These are phyloP conservation scores for Boletus tylopilopsis DNA, from an alignment of 768 basidiomycete genomes.

Conservation along the genomic window DNA sequence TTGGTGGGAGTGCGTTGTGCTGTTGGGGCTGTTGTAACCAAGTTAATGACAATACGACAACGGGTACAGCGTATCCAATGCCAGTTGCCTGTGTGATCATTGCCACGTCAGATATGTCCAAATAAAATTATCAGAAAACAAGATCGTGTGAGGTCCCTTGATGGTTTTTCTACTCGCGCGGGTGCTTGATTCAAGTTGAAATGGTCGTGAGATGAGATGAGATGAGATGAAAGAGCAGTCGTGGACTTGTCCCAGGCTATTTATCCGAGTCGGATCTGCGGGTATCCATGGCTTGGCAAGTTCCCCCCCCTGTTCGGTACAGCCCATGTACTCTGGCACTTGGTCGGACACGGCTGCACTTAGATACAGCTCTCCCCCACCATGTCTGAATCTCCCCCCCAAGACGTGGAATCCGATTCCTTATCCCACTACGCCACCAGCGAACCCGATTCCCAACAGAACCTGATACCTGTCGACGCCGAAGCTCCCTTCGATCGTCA, in stretches of 20 bases:
- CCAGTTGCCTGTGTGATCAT: neutral
- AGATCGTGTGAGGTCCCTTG: too few species aligned
- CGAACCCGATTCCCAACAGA: constrained; percentile 2
- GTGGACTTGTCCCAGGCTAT: too few species aligned
- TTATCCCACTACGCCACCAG: neutral
- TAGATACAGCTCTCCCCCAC: neutral
- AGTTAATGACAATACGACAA: neutral
- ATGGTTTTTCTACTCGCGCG: too few species aligned
- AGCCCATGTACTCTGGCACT: neutral
- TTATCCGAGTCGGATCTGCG: neutral
- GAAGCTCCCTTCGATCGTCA: constrained; percentile 44
- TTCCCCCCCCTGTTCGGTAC: too few species aligned
- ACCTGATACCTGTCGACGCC: constrained; percentile 25
- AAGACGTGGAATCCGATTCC: constrained; percentile 5
- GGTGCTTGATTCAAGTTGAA: too few species aligned
- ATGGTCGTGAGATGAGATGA: too few species aligned
- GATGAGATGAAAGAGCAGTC: too few species aligned
- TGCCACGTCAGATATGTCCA: neutral
- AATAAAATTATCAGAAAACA: too few species aligned
- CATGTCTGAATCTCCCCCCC: constrained; percentile 16
- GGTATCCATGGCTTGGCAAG: neutral
- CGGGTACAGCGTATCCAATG: neutral
- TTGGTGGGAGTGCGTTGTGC: too few species aligned
- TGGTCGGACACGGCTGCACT: constrained; percentile 9
- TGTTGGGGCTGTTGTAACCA: neutral